These are phyloP conservation scores for Annulohypoxylon nitens DNA, from an alignment of 495 filamentous ascomycete genomes.

Conservation along the genomic window DNA sequence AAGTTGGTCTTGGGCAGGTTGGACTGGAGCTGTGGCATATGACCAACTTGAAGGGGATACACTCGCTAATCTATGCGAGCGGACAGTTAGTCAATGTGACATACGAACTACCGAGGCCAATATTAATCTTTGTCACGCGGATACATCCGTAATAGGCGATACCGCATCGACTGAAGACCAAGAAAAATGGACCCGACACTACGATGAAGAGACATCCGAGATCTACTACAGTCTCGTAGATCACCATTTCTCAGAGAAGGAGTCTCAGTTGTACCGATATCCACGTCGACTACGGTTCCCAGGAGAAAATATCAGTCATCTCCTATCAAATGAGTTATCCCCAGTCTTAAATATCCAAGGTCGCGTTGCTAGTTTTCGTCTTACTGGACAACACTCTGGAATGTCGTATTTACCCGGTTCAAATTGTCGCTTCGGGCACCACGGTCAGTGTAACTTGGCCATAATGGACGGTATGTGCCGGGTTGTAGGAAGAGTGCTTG, in stretches of 20 bases:
- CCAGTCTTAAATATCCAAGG: neutral
- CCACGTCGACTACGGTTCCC: neutral
- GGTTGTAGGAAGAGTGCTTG: neutral
- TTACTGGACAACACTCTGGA: neutral
- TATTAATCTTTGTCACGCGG: neutral
- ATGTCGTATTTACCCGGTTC: neutral
- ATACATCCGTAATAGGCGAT: neutral
- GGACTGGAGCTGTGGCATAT: neutral
- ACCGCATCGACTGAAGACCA: neutral
- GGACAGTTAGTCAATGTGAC: neutral
- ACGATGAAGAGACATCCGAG: neutral
- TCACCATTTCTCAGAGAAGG: neutral
- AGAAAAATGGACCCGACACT: slow-evolving; percentile 2
- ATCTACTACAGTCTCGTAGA: neutral
- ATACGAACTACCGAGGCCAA: neutral
- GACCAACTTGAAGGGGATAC: neutral
- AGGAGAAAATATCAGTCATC: neutral
- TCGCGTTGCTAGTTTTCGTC: slow-evolving; percentile 1
- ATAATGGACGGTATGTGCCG: neutral
- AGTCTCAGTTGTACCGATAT: neutral
- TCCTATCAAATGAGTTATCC: neutral
- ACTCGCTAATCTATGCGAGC: neutral
- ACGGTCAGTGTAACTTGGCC: neutral
- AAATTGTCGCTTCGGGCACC: neutral
- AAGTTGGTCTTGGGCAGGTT: slow-evolving; percentile 7